A percentile compares a stretch with the other conserved stretches of the same genome.
Evolutionary conservation across 495 filamentous ascomycete species (phyloP).

Genomic region (Talaromyces adpressus): DNA sequence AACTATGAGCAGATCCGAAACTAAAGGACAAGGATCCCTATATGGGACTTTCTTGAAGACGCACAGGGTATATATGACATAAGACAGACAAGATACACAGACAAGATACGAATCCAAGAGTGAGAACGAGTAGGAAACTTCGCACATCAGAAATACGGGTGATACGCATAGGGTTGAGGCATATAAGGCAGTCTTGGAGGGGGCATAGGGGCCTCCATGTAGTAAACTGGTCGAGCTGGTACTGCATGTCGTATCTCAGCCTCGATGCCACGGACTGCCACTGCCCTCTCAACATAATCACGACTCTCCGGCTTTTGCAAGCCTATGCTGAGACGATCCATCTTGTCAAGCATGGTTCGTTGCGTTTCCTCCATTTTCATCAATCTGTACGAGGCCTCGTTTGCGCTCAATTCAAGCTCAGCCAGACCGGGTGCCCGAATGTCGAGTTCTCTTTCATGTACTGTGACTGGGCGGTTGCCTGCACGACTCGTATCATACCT

Average conservation of each 20-base stretch:
- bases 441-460: not conserved
- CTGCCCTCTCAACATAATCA: not conserved
- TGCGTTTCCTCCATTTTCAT: not conserved
- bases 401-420: not conserved
- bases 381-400: conserved; percentile 3
- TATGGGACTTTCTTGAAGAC: not conserved
- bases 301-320: not conserved
- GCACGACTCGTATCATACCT: not conserved
- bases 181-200: not conserved
- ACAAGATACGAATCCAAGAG: not conserved
- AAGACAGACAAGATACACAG: not conserved
- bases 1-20: not conserved
- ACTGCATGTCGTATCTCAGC: not conserved
- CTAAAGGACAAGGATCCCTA: not conserved
- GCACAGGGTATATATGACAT: not conserved
- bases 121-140: not conserved
- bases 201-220: not conserved
- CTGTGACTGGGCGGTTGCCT: not conserved
- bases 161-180: not conserved
- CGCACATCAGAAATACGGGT: not conserved
- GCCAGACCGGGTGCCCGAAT: not conserved
- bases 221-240: not conserved
- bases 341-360: not conserved
- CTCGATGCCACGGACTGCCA: not conserved
- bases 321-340: not conserved